Evolutionary conservation across 2,329 filamentous ascomycete species (phyloP), one percentile per base, ranked within the genome.

Genomic region (Trichoderma aggressivum): DNA sequence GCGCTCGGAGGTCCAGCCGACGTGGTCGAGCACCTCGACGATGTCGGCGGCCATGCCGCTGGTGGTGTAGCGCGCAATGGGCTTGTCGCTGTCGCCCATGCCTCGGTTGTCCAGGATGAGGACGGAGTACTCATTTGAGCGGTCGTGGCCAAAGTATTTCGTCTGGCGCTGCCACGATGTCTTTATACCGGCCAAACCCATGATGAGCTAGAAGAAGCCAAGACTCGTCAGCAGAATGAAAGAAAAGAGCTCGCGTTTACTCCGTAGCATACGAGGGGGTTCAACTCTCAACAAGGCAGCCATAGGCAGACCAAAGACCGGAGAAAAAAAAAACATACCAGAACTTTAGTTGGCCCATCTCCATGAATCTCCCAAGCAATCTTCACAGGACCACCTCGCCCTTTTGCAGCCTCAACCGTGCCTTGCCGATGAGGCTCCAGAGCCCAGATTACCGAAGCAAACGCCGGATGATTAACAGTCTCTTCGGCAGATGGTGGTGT

Each of bases 51-150:
- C 94, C 94, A 97, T 97, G 75, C 93, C 91, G 50, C 87, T 90
- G 3, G 94, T 96, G 34, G 91, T 91, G 84, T 97, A 97, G 55
- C 93, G 88, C 76, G 87, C 84, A 26, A 92, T 78, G 0, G 94
- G 94, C 80, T 92, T 94, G 82, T 92, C 92, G 62, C 91, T 94
- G 73, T 87, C 87, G 70, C 94, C 94, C 78, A 97, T 91, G 73
- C 94, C 94, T 75, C 94, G 89, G 82, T 97, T 97, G 83, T 97
- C 94, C 74, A 94, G 84, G 70, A 96, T 82, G 7, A 97, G 86
- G 70, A 90, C 90, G 0, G 91, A 91, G 82, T 94, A 97, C 74
- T 86, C 83, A 72, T 89, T 83, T 60, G 84, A 86, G 72, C 89
- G 85, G 64, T 89, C 84, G 81, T 97, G 94, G 65, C 92, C 93